These are phyloP conservation scores for Arthrobotrys conoides DNA, from an alignment of 2,329 filamentous ascomycete genomes.

Conservation along the genomic window DNA sequence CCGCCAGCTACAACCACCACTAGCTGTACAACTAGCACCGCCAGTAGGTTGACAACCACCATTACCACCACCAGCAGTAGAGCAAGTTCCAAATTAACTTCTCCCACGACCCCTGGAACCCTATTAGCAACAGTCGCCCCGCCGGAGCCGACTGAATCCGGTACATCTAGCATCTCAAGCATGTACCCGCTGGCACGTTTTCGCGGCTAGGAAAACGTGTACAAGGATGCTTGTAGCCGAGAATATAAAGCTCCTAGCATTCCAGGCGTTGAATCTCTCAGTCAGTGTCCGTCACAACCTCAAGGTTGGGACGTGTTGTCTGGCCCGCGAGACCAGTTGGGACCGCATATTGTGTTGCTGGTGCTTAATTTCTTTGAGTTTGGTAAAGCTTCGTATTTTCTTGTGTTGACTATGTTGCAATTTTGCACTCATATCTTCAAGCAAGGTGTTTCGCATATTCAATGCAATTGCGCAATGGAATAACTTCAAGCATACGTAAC, in stretches of 20 bases:
- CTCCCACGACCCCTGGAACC: conserved; percentile 4
- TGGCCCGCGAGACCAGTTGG: too few relatives aligned
- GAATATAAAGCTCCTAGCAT: conserved; percentile 23
- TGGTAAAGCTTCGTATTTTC: not conserved
- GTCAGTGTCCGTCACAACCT: conserved; percentile 22
- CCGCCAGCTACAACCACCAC: conserved; percentile 3
- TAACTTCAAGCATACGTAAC: too few relatives aligned
- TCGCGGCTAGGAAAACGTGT: conserved; percentile 31
- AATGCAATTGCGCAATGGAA: too few relatives aligned
- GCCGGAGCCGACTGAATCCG: conserved; percentile 15
- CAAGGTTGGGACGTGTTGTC: conserved; percentile 19
- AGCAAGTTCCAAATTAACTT: conserved; percentile 12
- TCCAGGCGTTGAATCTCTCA: conserved; percentile 19
- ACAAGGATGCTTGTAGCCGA: conserved; percentile 21
- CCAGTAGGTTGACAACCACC: not conserved
- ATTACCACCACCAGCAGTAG: not conserved
- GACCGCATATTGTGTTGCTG: conserved; percentile 26
- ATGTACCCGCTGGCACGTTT: conserved; percentile 28
- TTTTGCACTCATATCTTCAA: not conserved
- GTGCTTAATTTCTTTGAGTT: not conserved
- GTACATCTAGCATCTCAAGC: not conserved
- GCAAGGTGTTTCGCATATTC: too few relatives aligned
- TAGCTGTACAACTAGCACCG: not conserved
- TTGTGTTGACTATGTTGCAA: conserved; percentile 6
- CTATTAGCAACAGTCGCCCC: conserved; percentile 14